phyloP scores from a whole-genome alignment of 1,284 basidiomycete species.

The Boletellus sp. region DNA sequence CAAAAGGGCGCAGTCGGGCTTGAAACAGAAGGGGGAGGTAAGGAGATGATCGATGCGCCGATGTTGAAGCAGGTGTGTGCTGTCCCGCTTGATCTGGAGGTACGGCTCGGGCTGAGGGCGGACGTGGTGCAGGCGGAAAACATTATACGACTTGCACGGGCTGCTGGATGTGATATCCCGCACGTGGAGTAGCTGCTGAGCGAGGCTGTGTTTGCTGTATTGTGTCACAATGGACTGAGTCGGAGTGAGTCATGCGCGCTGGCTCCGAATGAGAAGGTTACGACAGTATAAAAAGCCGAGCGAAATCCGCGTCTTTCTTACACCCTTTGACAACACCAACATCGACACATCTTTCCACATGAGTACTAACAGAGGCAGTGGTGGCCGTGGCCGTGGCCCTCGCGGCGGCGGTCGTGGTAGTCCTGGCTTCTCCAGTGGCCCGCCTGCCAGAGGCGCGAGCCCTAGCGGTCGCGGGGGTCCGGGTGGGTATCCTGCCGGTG shows the following conservation, averaged over 20 bases:
- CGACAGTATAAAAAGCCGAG: too few species aligned
- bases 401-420: slow-evolving; percentile 18
- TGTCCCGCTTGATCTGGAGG: neutral
- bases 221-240: neutral
- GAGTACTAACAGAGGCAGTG: slow-evolving; percentile 18
- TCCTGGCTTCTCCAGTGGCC: slow-evolving; percentile 2
- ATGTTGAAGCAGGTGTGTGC: slow-evolving; percentile 77
- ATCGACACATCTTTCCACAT: slow-evolving; percentile 5
- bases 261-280: neutral
- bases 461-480: slow-evolving; percentile 22
- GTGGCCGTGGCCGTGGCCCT: slow-evolving; percentile 19
- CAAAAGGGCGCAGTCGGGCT: slow-evolving; percentile 64
- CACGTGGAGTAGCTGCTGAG: slow-evolving; percentile 15
- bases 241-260: neutral
- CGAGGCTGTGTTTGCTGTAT: neutral
- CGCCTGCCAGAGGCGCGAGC: slow-evolving; percentile 9
- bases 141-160: slow-evolving; percentile 57
- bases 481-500: slow-evolving; percentile 22
- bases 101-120: slow-evolving; percentile 2
- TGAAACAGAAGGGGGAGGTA: slow-evolving; percentile 57
- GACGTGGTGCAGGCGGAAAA: slow-evolving; percentile 55
- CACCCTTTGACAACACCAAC: neutral
- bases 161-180: slow-evolving; percentile 65
- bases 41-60: slow-evolving; percentile 90
- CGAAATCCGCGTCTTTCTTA: neutral